Evolutionary conservation across 495 filamentous ascomycete genomes (phyloP).

Genomic region (Penicillium atrosanguineum): DNA sequence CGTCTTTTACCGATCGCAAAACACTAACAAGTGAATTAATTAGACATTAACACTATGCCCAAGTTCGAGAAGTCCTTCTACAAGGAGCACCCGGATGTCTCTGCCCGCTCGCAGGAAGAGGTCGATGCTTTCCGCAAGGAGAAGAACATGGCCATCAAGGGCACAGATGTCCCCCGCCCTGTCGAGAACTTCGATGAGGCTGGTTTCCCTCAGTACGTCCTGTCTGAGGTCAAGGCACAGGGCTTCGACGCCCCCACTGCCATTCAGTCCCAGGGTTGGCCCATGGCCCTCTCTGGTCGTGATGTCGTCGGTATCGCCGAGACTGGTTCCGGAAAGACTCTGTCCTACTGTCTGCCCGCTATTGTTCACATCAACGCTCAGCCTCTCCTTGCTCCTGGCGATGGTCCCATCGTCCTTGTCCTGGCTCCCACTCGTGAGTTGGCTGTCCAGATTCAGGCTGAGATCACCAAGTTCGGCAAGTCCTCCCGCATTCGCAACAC

Average conservation of each 20-base stretch:
- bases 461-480: slow-evolving; percentile 99
- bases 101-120: slow-evolving; percentile 69
- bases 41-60: slow-evolving; percentile 75
- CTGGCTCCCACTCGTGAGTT: slow-evolving; percentile 95
- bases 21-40: slow-evolving; percentile 24
- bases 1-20: not conserved
- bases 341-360: slow-evolving; percentile 96
- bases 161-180: slow-evolving; percentile 78
- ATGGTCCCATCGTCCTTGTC: slow-evolving; percentile 94
- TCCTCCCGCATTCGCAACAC: slow-evolving; percentile 98
- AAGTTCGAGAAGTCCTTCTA: slow-evolving; percentile 99
- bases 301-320: slow-evolving; percentile 99
- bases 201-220: slow-evolving; percentile 92
- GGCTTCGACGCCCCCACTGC: slow-evolving; percentile 89
- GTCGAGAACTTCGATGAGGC: slow-evolving; percentile 97
- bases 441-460: slow-evolving; percentile 96
- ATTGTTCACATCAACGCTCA: slow-evolving; percentile 99
- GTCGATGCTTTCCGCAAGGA: slow-evolving; percentile 83
- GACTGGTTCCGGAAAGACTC: slow-evolving; percentile 97
- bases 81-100: slow-evolving; percentile 83
- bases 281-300: slow-evolving; percentile 96
- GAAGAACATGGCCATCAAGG: slow-evolving; percentile 75
- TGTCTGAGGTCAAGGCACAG: slow-evolving; percentile 97
- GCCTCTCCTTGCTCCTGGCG: slow-evolving; percentile 92
- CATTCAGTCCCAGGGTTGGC: slow-evolving; percentile 98